Evolutionary conservation across 306 rosid genomes (phyloP).

Genomic region (Cicer bijugum): DNA sequence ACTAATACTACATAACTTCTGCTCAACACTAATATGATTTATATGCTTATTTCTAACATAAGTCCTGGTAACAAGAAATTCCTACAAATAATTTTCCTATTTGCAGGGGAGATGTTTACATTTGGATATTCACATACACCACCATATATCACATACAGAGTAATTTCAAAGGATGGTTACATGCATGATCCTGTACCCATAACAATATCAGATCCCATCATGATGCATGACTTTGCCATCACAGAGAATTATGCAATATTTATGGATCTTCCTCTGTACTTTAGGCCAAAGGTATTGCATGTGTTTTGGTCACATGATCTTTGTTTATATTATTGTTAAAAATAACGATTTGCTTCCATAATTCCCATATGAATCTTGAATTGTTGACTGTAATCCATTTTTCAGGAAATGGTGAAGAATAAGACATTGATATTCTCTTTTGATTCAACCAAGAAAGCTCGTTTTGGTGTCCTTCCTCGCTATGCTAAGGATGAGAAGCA

Average conservation of each 20-base stretch:
- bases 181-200: conserved; percentile 97
- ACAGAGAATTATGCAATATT: conserved; percentile 88
- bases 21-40: no score
- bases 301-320: conserved; percentile 23
- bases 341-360: no score
- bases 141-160: conserved; percentile 92
- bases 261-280: conserved; percentile 88
- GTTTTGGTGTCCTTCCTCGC: conserved; percentile 92
- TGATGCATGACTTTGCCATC: conserved; percentile 99
- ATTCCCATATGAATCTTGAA: conserved; percentile 23
- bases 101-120: conserved; percentile 97
- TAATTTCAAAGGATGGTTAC: conserved; percentile 84
- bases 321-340: no score
- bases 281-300: conserved; percentile 81
- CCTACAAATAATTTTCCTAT: conserved; percentile 42
- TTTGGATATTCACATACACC: conserved; percentile 88
- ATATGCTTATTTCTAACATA: no score
- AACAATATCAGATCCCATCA: conserved; percentile 81
- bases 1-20: no score
- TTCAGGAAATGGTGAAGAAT: conserved; percentile 97
- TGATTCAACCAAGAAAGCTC: conserved; percentile 83
- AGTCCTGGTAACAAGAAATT: no score
- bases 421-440: conserved; percentile 75
- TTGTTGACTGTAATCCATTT: conserved; percentile 35
- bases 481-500: conserved; percentile 83